These are phyloP conservation scores for Trichoderma koningii DNA, from an alignment of 2,329 filamentous ascomycete species.

Conservation along the genomic window DNA sequence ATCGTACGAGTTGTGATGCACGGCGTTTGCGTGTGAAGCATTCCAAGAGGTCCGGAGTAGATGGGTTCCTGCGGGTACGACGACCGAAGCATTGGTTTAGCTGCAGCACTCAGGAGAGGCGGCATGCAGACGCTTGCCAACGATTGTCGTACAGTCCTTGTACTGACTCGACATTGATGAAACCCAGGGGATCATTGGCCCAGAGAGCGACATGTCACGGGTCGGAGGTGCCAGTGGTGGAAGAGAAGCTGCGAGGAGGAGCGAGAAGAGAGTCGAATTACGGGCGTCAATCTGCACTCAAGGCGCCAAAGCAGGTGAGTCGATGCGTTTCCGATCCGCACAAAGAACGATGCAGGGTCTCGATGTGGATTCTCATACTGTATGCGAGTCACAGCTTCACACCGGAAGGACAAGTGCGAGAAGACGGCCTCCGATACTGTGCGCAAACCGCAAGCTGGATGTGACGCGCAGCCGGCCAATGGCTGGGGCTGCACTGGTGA, in stretches of 20 bases:
- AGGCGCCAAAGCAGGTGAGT: constrained; percentile 16
- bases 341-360: background rate
- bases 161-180: constrained; percentile 17
- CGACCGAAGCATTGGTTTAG: background rate
- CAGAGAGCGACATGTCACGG: constrained; percentile 8
- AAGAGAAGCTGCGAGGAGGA: background rate
- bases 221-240: background rate
- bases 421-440: background rate
- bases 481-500: background rate
- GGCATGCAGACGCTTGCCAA: constrained; percentile 13
- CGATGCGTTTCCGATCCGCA: background rate
- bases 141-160: background rate
- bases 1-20: background rate
- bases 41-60: no score
- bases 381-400: no score
- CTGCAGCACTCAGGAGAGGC: constrained; percentile 17
- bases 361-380: background rate
- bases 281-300: constrained; percentile 4
- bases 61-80: background rate
- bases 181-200: constrained; percentile 10
- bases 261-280: background rate
- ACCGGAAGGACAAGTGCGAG: no score
- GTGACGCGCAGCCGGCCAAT: background rate
- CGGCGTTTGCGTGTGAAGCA: background rate
- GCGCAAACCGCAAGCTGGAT: background rate